Evolutionary conservation across 2,329 filamentous ascomycete species (phyloP).

Genomic region (Neurospora crassa): DNA sequence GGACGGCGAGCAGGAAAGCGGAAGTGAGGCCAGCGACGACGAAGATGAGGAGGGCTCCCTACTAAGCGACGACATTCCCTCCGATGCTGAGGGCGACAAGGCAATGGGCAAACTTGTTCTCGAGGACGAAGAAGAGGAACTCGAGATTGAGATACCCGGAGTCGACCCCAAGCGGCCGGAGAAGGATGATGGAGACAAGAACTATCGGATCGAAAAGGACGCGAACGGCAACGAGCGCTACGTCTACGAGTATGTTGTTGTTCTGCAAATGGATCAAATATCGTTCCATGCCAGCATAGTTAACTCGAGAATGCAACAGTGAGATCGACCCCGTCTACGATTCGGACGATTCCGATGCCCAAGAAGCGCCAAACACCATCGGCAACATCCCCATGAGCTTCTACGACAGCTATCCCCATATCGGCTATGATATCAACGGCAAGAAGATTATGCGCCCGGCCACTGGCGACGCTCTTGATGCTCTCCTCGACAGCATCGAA

Average conservation of each 20-base stretch:
- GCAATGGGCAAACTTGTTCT: slow-evolving; percentile 25
- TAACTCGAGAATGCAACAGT: slow-evolving; percentile 10
- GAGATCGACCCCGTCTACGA: slow-evolving; percentile 94
- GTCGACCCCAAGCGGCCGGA: slow-evolving; percentile 26
- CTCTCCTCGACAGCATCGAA: slow-evolving; percentile 90
- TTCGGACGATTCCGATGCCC: slow-evolving; percentile 84
- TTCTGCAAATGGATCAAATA: background rate
- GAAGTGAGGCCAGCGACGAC: slow-evolving; percentile 22
- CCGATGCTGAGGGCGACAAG: slow-evolving; percentile 29
- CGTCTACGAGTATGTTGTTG: slow-evolving; percentile 53
- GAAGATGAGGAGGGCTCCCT: slow-evolving; percentile 29
- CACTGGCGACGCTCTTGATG: slow-evolving; percentile 86
- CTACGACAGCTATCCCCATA: slow-evolving; percentile 91
- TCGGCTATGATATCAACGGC: slow-evolving; percentile 97
- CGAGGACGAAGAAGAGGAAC: slow-evolving; percentile 19
- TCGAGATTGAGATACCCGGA: slow-evolving; percentile 21
- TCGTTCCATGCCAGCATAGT: background rate
- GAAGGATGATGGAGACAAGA: slow-evolving; percentile 30
- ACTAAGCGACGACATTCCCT: slow-evolving; percentile 32
- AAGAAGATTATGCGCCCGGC: slow-evolving; percentile 96
- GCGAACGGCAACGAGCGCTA: slow-evolving; percentile 88
- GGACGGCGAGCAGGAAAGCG: slow-evolving; percentile 30
- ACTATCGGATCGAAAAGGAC: slow-evolving; percentile 57
- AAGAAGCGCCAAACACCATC: slow-evolving; percentile 78
- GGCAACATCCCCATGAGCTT: slow-evolving; percentile 89